Percentiles rank a stretch among this genome's conserved stretches.
These are phyloP conservation scores for Trametes punicea DNA, from an alignment of 768 basidiomycete genomes.

Conservation along the genomic window DNA sequence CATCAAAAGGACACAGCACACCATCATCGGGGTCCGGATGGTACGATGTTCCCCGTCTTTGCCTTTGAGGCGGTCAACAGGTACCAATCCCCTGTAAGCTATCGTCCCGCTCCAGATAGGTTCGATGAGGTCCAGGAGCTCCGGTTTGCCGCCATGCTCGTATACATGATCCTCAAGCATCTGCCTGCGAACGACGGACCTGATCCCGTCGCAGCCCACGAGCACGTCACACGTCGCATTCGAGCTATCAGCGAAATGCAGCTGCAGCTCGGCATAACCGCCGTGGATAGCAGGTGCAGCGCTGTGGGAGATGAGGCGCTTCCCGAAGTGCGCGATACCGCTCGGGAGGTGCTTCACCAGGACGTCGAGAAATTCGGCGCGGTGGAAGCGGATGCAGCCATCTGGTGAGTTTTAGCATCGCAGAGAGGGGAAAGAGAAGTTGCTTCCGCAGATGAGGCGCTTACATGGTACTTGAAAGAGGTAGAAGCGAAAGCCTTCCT, in stretches of 20 bases:
- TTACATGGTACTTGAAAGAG: slow-evolving; percentile 41
- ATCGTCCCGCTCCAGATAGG: slow-evolving; percentile 47
- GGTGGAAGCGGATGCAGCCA: slow-evolving; percentile 42
- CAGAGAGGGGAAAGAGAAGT: background rate
- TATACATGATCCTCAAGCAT: slow-evolving; percentile 25
- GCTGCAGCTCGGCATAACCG: slow-evolving; percentile 1
- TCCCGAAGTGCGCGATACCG: slow-evolving; percentile 30
- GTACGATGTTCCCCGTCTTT: slow-evolving; percentile 29
- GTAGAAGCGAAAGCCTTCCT: slow-evolving; percentile 39
- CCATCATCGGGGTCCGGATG: slow-evolving; percentile 43
- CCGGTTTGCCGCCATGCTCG: slow-evolving; percentile 14
- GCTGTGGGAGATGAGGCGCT: slow-evolving; percentile 27
- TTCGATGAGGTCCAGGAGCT: slow-evolving; percentile 34
- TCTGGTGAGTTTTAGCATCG: slow-evolving; percentile 12
- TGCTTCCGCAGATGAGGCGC: slow-evolving; percentile 8
- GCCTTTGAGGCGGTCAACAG: slow-evolving; percentile 33
- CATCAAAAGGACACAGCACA: slow-evolving; percentile 22
- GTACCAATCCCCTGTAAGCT: slow-evolving; percentile 46
- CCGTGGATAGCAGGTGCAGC: background rate
- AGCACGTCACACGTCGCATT: slow-evolving; percentile 31
- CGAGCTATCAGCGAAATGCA: slow-evolving; percentile 28
- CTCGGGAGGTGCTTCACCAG: slow-evolving; percentile 32
- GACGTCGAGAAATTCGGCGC: slow-evolving; percentile 46
- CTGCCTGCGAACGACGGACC: slow-evolving; percentile 33
- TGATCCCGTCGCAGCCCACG: slow-evolving; percentile 34